Evolutionary conservation across 2,329 filamentous ascomycete genomes (phyloP).

Genomic region (Colletotrichum agaves): DNA sequence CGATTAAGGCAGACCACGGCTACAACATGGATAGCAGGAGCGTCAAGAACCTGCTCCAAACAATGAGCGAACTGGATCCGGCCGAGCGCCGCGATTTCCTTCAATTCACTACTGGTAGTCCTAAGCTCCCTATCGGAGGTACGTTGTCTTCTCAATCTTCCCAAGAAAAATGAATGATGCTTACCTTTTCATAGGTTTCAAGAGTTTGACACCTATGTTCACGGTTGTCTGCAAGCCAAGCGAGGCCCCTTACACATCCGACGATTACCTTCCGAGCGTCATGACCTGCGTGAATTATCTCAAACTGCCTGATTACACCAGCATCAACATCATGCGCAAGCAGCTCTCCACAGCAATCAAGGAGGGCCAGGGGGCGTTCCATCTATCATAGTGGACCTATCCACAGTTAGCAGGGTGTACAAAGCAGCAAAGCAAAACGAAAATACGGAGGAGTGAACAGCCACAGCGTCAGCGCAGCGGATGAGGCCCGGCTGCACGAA

Average conservation of each 20-base stretch:
- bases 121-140: constrained; percentile 98
- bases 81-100: constrained; percentile 89
- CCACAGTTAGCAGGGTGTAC: not conserved
- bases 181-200: constrained; percentile 76
- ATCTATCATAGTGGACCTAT: constrained; percentile 76
- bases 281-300: constrained; percentile 99
- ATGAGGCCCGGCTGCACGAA: not conserved
- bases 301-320: constrained; percentile 94
- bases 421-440: not conserved
- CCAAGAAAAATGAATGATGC: constrained; percentile 5
- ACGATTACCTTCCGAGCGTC: constrained; percentile 98
- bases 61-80: constrained; percentile 86
- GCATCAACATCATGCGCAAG: constrained; percentile 78
- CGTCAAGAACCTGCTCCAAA: constrained; percentile 90
- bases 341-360: constrained; percentile 87
- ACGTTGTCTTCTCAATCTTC: constrained; percentile 50
- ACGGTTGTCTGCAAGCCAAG: constrained; percentile 99
- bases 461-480: not conserved
- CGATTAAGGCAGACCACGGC: constrained; percentile 97
- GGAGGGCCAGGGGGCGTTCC: constrained; percentile 98
- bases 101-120: constrained; percentile 97
- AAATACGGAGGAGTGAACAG: constrained; percentile 4
- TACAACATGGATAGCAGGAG: constrained; percentile 99
- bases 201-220: constrained; percentile 96
- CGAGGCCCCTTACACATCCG: constrained; percentile 90